Evolutionary conservation across 805 yeast species (phyloP), one percentile per base, ranked within the genome.

Genomic region (Candida ipomoeae): DNA sequence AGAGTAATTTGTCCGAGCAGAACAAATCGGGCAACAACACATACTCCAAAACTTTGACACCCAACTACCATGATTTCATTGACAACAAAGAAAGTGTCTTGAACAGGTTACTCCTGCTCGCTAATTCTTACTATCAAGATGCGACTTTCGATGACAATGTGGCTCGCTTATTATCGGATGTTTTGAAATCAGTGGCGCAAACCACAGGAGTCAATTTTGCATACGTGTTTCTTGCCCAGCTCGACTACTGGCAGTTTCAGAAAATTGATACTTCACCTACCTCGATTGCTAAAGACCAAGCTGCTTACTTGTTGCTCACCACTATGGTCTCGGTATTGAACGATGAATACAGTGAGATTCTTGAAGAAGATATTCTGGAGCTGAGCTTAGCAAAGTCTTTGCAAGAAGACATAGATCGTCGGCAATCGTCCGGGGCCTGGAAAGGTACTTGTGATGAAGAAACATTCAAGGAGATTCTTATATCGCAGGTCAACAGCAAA

Each of bases 201-300:
- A 66, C 65, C 26, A 71, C 71, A 48, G 84, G 84, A 1, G 62
- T 78, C 44, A 80, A 79, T 55, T 72, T 78, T 23, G 57, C 77
- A 20, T 69, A 63, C 51, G 77, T 77, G 53, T 74, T 71, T 44
- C 50, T 79, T 3, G 76, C 81, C 2, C 76, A 70, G 54, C 73
- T 78, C 53, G 68, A 68, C 49, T 70, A 69, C 49, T 79, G 82
- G 82, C 57, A 62, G 38, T 46, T 71, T 14, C 60, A 61, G 6
- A 52, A 51, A 21, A 49, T 45, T 42, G 18, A 59, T n/a, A 58
- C 53, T 8, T 37, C 49, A 11, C 23, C 44, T 2, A 45, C 51
- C 11, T 41, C 21, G 4, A 35, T 54, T 4, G 52, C 62, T 11
- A 60, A 59, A 42, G 75, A 72, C 40, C 63, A 76, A 3, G 55